phyloP scores from a whole-genome alignment of 306 rosid genomes.

The Luffa aegyptiaca region DNA sequence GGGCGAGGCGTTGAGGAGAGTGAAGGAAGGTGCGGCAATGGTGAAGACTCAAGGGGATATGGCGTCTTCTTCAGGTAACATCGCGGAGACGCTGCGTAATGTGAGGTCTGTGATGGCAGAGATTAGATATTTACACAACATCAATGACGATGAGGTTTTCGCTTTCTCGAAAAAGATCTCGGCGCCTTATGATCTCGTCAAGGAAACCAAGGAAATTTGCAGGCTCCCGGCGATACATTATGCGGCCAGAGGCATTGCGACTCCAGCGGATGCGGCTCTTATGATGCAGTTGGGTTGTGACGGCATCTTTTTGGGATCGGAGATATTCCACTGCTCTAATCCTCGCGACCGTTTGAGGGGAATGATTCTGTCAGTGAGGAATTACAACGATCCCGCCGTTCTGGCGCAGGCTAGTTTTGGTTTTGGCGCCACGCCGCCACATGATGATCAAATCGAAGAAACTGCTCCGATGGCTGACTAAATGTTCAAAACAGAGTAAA shows the following conservation, averaged over 20 bases:
- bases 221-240: slow-evolving; percentile 58
- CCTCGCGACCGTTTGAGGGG: slow-evolving; percentile 48
- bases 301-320: slow-evolving; percentile 54
- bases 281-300: slow-evolving; percentile 88
- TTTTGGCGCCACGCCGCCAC: slow-evolving; percentile 12
- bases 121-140: slow-evolving; percentile 39
- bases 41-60: slow-evolving; percentile 59
- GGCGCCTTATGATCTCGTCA: slow-evolving; percentile 70
- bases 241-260: slow-evolving; percentile 67
- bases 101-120: slow-evolving; percentile 56
- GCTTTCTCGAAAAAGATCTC: slow-evolving; percentile 43
- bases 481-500: background rate
- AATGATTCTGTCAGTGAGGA: slow-evolving; percentile 46
- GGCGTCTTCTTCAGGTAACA: slow-evolving; percentile 25
- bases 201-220: slow-evolving; percentile 49
- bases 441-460: slow-evolving; percentile 37
- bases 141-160: slow-evolving; percentile 77
- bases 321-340: slow-evolving; percentile 37
- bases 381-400: slow-evolving; percentile 49
- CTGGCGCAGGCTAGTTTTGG: slow-evolving; percentile 43
- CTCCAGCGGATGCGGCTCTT: slow-evolving; percentile 79
- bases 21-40: slow-evolving; percentile 61
- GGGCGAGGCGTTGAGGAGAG: slow-evolving; percentile 57
- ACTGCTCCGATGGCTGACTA: slow-evolving; percentile 19
- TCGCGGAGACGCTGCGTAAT: slow-evolving; percentile 27